Evolutionary conservation across 768 basidiomycete genomes (phyloP), one percentile per base, ranked within the genome.

Genomic region (Termitomyces sp.): DNA sequence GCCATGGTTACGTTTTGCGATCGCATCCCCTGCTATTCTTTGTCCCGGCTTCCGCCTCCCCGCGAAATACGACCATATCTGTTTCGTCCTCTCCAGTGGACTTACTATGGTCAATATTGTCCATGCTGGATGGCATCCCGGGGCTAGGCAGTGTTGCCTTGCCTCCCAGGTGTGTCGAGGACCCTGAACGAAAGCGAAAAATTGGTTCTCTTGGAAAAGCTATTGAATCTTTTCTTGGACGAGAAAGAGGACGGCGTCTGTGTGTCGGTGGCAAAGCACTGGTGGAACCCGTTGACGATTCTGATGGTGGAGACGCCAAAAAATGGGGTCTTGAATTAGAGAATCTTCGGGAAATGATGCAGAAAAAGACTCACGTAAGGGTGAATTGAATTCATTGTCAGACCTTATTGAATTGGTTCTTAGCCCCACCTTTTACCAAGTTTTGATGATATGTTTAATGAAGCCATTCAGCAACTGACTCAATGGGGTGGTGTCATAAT

Each of bases 201-300:
- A 89, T 94, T 47, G 90, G 90, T 36, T 79, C 74, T 22, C 73
- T 94, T 55, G 92, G 89, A 1, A 89, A 85, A 64, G 81, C 81
- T 10, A 80, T 93, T 52, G 88, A 91, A 69, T 72, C 76, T 30
- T 69, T 80, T 48, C 77, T 90, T 57, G 82, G 82, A 12, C 77
- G 80, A 64, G 83, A 85, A 70, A 77, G 84, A 63, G 86, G 92
- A 43, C 75, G 72, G 63, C 80, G 83, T 58, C 61, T 90, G 10
- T 94, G 92, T 69, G 75, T 74, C 40, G 83, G 85, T 40, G 80
- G 78, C 35, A 72, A 70, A 48, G 54, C 53, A 2, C 59, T 64
- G 6, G 58, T 66, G n/a, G 58, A 65, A 43, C 52, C 59, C 26
- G 62, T 75, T 18, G 66, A 70, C 18, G 82, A 82, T 47, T 68